Percentiles rank a stretch among this genome's conserved stretches.
phyloP scores from a whole-genome alignment of 2,329 filamentous ascomycete species.

The Arthrobotrys entomopaga region DNA sequence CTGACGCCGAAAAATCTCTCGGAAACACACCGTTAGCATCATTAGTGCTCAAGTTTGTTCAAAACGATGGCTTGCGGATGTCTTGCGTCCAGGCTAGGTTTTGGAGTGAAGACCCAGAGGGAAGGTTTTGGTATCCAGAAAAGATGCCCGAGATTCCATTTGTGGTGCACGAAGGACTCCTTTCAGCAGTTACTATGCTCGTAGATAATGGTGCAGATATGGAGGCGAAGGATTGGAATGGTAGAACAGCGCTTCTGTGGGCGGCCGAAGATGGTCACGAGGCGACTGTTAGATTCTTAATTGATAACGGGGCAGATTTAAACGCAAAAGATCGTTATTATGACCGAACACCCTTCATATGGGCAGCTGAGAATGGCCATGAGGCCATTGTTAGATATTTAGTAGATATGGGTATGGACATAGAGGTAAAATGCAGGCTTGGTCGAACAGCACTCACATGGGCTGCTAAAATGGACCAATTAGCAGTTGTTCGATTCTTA shows the following conservation, averaged over 20 bases:
- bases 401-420: conserved; percentile 31
- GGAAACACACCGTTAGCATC: background rate
- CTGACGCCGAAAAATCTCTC: background rate
- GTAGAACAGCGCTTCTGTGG: background rate
- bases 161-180: conserved; percentile 9
- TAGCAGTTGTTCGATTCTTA: conserved; percentile 48
- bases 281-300: background rate
- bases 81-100: background rate
- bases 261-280: conserved; percentile 9
- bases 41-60: background rate
- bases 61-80: background rate
- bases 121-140: background rate
- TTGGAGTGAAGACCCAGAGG: background rate
- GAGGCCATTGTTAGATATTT: conserved; percentile 48
- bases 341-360: background rate
- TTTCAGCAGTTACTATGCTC: conserved; percentile 2
- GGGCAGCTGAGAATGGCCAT: conserved; percentile 21
- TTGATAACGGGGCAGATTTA: background rate
- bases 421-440: conserved; percentile 31
- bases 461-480: conserved; percentile 26
- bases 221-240: conserved; percentile 1
- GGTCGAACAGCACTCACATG: conserved; percentile 25
- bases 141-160: background rate
- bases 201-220: conserved; percentile 14
- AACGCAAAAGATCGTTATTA: background rate